Percentiles rank a stretch among this genome's conserved stretches.
phyloP scores from a whole-genome alignment of 2,329 filamentous ascomycete species.

The Chrysoporthe deuterocubensis region DNA sequence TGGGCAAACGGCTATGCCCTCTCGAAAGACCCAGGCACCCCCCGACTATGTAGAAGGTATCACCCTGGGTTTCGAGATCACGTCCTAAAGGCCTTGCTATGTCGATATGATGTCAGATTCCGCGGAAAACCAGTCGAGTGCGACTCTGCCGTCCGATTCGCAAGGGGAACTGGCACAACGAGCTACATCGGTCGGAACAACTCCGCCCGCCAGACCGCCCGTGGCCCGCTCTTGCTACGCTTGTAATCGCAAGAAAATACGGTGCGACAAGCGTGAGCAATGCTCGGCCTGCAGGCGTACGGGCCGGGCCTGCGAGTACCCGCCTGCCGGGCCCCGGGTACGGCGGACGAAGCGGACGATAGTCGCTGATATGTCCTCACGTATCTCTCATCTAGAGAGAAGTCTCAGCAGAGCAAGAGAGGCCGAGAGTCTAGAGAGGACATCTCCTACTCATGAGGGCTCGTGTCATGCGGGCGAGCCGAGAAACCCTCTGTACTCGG shows the following conservation, averaged over 20 bases:
- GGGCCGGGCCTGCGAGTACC: slow-evolving; percentile 38
- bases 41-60: neutral
- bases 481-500: slow-evolving; percentile 2
- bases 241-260: slow-evolving; percentile 39
- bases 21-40: neutral
- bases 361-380: slow-evolving; percentile 40
- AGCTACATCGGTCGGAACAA: neutral
- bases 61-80: neutral
- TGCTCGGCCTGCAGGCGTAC: slow-evolving; percentile 35
- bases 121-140: neutral
- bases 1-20: neutral
- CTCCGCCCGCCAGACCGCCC: neutral
- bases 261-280: slow-evolving; percentile 39
- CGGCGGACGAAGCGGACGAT: slow-evolving; percentile 35
- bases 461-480: neutral
- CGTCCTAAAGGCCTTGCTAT: neutral
- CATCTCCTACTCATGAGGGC: neutral
- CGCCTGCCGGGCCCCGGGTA: slow-evolving; percentile 32
- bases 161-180: neutral
- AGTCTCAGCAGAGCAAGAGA: slow-evolving; percentile 31
- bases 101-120: neutral
- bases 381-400: slow-evolving; percentile 42
- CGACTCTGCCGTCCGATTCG: neutral
- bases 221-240: slow-evolving; percentile 36
- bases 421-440: slow-evolving; percentile 21